A percentile compares a stretch with the other conserved stretches of the same genome.
phyloP scores from a whole-genome alignment of 139 green algal species.

The Microglena sp. region DNA sequence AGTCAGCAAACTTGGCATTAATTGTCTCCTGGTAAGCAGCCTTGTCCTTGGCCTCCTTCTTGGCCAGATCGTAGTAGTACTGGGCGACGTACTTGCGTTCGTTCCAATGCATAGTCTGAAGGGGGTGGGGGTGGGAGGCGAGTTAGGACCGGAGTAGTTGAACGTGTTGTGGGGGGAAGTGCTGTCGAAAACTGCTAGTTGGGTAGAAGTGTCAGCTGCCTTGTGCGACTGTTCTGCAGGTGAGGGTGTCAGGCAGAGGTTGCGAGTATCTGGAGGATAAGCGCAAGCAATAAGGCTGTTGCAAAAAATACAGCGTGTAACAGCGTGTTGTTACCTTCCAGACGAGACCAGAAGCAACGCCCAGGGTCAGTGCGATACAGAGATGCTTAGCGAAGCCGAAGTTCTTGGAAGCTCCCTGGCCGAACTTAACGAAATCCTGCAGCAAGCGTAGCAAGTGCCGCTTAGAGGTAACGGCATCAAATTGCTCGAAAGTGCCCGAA shows the following conservation, averaged over 20 bases:
- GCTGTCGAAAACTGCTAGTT: background rate
- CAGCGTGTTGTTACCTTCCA: constrained; percentile 43
- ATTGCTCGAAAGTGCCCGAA: no score
- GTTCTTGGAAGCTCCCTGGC: constrained; percentile 27
- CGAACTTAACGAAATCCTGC: no score
- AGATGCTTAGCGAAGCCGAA: constrained; percentile 29
- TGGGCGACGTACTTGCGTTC: constrained; percentile 43
- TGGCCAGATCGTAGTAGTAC: constrained; percentile 39
- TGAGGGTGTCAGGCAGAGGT: background rate
- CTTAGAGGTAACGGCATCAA: no score
- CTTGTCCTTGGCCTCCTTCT: constrained; percentile 28
- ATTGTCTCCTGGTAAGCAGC: constrained; percentile 11
- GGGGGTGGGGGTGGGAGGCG: background rate
- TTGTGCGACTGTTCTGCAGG: background rate
- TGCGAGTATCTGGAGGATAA: no score
- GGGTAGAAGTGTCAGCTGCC: background rate
- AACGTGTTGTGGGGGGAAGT: background rate
- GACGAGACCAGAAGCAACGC: constrained; percentile 17
- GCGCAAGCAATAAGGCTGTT: no score
- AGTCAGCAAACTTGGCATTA: constrained; percentile 27
- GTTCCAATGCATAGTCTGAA: constrained; percentile 55
- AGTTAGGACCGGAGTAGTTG: background rate
- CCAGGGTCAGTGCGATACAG: constrained; percentile 11
- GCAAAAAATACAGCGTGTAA: no score
- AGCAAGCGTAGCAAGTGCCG: no score